These are phyloP conservation scores for Garcia nutans DNA, from an alignment of 345 rosid species.

Conservation along the genomic window DNA sequence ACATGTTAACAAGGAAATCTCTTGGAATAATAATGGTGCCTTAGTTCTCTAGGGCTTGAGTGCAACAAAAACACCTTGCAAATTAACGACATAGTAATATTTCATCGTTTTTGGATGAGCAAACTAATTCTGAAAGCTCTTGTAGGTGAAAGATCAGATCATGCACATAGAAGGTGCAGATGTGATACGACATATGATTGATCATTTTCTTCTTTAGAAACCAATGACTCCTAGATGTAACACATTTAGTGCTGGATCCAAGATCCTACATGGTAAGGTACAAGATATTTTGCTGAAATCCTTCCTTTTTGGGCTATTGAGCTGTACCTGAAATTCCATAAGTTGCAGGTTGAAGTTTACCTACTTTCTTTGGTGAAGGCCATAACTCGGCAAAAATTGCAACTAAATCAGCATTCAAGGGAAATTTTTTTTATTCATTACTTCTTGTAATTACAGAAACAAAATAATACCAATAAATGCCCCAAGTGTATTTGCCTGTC, in stretches of 20 bases:
- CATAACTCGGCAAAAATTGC: neutral
- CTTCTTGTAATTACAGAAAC: conserved; percentile 2
- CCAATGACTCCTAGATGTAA: neutral
- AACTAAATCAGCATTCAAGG: neutral
- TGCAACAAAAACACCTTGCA: neutral
- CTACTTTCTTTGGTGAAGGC: neutral
- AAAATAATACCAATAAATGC: neutral
- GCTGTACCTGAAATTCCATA: neutral
- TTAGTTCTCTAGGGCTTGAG: neutral
- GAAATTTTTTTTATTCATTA: conserved; percentile 27
- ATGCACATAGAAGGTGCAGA: conserved; percentile 87
- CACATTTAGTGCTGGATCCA: conserved; percentile 7
- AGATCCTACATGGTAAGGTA: conserved; percentile 10
- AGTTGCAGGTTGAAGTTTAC: conserved; percentile 19
- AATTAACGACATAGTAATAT: neutral
- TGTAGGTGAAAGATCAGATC: conserved; percentile 72
- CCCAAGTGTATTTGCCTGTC: neutral
- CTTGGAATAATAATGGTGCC: neutral
- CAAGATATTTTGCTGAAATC: neutral
- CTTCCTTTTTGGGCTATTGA: neutral
- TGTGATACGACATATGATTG: conserved; percentile 80
- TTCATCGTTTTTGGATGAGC: too few relatives aligned
- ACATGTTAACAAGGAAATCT: neutral
- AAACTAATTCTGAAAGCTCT: neutral
- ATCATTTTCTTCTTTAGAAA: conserved; percentile 60